Evolutionary conservation across 1,284 basidiomycete genomes (phyloP), one percentile per base, ranked within the genome.

Genomic region (Apiotrichum gracile): DNA sequence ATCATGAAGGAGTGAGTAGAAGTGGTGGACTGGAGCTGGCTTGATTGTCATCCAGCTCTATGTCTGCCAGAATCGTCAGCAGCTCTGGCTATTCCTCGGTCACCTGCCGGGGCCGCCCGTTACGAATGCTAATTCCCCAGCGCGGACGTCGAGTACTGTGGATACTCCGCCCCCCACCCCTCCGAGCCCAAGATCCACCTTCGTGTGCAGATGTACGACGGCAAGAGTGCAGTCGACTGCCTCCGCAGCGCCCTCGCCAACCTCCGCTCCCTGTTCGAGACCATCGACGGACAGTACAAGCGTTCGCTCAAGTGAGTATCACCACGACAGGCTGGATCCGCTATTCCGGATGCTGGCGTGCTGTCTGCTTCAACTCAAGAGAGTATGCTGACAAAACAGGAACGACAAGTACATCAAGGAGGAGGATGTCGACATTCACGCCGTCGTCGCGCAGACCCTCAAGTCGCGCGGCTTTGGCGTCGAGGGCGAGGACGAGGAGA

Each of bases 61-160:
- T n/a, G n/a, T n/a, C n/a, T n/a, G n/a, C n/a, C n/a, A n/a, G n/a
- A n/a, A n/a, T n/a, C n/a, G n/a, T n/a, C n/a, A n/a, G n/a, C n/a
- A n/a, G n/a, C n/a, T n/a, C n/a, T n/a, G n/a, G n/a, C n/a, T n/a
- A n/a, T n/a, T n/a, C n/a, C n/a, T n/a, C n/a, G n/a, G n/a, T n/a
- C n/a, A n/a, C n/a, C n/a, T n/a, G n/a, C n/a, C n/a, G n/a, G n/a
- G n/a, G n/a, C n/a, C n/a, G n/a, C n/a, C n/a, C n/a, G n/a, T n/a
- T n/a, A n/a, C n/a, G n/a, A 33, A 5, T 19, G 19, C 31, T 31
- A 21, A 45, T 57, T 24, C 26, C 58, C n/a, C 61, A 97, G 94
- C 70, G 89, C 94, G n/a, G 91, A 91, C 65, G 94, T 97, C 53
- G 91, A 97, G 76, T 97, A 97, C 74, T 98, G 94, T 73, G 94